Conservation (phyloP, 306 rosid species). For the Amphicarpaea edgeworthii region DNA sequence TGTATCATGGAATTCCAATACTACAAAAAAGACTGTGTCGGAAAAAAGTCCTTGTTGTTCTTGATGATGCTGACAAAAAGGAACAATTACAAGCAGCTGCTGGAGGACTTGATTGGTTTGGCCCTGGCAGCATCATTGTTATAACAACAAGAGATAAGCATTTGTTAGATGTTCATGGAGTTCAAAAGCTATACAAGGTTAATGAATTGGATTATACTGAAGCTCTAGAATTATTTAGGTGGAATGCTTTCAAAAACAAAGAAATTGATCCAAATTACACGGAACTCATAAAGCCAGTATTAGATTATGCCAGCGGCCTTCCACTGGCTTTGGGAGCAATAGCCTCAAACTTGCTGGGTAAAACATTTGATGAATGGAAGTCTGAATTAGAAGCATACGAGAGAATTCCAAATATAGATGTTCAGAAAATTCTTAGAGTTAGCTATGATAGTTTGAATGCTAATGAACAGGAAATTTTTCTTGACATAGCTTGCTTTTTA, state of each 20-base stretch:
- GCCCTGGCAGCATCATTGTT: neutral
- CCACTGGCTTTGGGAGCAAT: conserved; percentile 17
- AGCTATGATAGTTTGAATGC: conserved; percentile 31
- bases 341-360: conserved; percentile 15
- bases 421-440: neutral
- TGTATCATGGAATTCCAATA: conserved; percentile 16
- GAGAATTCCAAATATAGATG: neutral
- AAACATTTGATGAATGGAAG: conserved; percentile 17
- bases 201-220: neutral
- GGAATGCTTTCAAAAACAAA: conserved; percentile 32
- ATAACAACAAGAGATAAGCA: conserved; percentile 2
- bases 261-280: neutral
- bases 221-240: conserved; percentile 30
- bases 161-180: neutral
- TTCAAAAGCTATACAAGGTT: neutral
- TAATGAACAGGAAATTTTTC: conserved; percentile 26
- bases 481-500: conserved; percentile 18
- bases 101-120: no score
- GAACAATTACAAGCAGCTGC: no score
- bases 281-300: neutral
- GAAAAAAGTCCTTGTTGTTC: conserved; percentile 11
- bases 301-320: neutral
- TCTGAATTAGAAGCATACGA: conserved; percentile 2
- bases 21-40: neutral
- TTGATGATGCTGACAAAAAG: neutral